phyloP scores from a whole-genome alignment of 2,329 filamentous ascomycete genomes.

The Neospermospora avenae region DNA sequence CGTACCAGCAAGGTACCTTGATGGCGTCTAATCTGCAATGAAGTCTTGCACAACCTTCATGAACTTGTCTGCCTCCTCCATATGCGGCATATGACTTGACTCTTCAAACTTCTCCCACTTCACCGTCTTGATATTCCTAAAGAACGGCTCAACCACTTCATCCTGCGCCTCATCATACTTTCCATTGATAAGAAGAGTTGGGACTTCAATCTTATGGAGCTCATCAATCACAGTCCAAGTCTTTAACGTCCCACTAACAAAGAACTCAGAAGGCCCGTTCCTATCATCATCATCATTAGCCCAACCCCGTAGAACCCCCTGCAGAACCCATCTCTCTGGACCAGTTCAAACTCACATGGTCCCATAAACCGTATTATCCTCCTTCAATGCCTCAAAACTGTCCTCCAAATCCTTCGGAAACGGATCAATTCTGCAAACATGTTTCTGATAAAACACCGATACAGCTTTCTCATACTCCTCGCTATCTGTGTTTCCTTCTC shows the following conservation, averaged over 20 bases:
- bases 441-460: slow-evolving; percentile 19
- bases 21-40: slow-evolving; percentile 9
- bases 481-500: slow-evolving; percentile 18
- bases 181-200: slow-evolving; percentile 42
- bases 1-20: neutral
- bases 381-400: slow-evolving; percentile 22
- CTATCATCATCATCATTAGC: slow-evolving; percentile 17
- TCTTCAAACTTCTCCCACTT: slow-evolving; percentile 39
- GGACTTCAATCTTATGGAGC: slow-evolving; percentile 38
- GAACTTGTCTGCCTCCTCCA: slow-evolving; percentile 40
- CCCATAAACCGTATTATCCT: slow-evolving; percentile 18
- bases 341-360: slow-evolving; percentile 16
- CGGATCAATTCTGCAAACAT: slow-evolving; percentile 21
- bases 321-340: no score
- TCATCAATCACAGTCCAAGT: slow-evolving; percentile 37
- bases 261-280: slow-evolving; percentile 40
- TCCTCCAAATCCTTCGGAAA: slow-evolving; percentile 23
- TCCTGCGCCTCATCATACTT: slow-evolving; percentile 38
- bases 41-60: slow-evolving; percentile 37
- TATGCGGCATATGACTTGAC: slow-evolving; percentile 33
- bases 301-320: neutral
- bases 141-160: slow-evolving; percentile 37
- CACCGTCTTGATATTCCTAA: slow-evolving; percentile 37
- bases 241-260: slow-evolving; percentile 40
- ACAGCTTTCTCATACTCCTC: slow-evolving; percentile 22